Evolutionary conservation across 2,329 filamentous ascomycete genomes (phyloP).

Genomic region (Botrytis pseudocinerea): DNA sequence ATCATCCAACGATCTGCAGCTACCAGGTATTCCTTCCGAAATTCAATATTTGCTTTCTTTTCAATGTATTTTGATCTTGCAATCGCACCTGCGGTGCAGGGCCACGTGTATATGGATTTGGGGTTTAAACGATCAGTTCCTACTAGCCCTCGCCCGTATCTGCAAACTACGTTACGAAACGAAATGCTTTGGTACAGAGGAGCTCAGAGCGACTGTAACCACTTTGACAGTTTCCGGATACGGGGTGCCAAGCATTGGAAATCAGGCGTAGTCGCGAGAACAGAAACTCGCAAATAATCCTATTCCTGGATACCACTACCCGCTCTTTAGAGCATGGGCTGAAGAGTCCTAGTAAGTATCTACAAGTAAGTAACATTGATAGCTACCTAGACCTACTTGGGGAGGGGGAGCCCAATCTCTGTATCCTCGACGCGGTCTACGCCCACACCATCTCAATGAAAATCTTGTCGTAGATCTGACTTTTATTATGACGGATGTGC

Average conservation of each 20-base stretch:
- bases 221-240: constrained; percentile 3
- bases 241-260: constrained; percentile 4
- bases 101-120: constrained; percentile 13
- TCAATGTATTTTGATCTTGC: neutral
- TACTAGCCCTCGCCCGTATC: constrained; percentile 8
- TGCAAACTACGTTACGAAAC: constrained; percentile 13
- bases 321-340: constrained; percentile 11
- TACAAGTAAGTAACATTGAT: constrained; percentile 1
- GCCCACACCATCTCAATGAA: neutral
- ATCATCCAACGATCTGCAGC: constrained; percentile 19
- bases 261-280: constrained; percentile 10
- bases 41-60: neutral
- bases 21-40: constrained; percentile 1
- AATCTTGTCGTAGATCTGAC: neutral
- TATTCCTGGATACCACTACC: constrained; percentile 17
- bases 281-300: constrained; percentile 15
- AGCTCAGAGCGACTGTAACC: neutral
- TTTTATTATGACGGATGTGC: constrained; percentile 22
- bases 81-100: neutral
- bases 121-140: neutral
- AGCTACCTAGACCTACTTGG: constrained; percentile 14
- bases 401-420: constrained; percentile 5
- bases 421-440: constrained; percentile 6
- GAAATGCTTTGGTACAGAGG: neutral
- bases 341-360: neutral